phyloP scores from a whole-genome alignment of 176 grass and related monocot species.

The Oryza australiensis region DNA sequence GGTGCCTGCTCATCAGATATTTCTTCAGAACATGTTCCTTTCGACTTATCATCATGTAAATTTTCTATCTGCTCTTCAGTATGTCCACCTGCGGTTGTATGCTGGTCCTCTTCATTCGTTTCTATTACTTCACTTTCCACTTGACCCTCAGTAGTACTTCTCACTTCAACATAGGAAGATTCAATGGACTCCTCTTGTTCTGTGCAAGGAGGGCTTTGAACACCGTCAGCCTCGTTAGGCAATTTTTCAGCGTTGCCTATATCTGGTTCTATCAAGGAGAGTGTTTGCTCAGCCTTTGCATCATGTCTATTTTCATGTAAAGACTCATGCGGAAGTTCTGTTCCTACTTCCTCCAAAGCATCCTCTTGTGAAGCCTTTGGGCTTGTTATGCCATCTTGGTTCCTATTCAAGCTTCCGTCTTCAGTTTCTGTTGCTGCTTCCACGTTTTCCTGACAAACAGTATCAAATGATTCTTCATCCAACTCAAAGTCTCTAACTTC shows the following conservation, averaged over 20 bases:
- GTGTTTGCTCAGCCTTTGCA: constrained; percentile 20
- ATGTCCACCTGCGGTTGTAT: background rate
- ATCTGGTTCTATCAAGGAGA: constrained; percentile 30
- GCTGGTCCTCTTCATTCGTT: constrained; percentile 33
- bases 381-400: constrained; percentile 30
- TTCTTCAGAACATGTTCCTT: constrained; percentile 36
- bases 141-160: constrained; percentile 20
- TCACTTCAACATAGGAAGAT: constrained; percentile 31
- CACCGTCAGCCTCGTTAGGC: background rate
- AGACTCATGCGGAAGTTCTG: constrained; percentile 17
- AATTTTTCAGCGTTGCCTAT: constrained; percentile 7
- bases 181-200: constrained; percentile 37
- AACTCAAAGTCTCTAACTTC: constrained; percentile 30
- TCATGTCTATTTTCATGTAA: constrained; percentile 27
- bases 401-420: constrained; percentile 32
- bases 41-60: constrained; percentile 22
- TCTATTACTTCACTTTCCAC: constrained; percentile 39
- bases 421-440: constrained; percentile 24
- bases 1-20: constrained; percentile 14
- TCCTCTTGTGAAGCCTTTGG: constrained; percentile 37
- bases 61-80: constrained; percentile 23
- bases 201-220: constrained; percentile 11
- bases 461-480: constrained; percentile 19
- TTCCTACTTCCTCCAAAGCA: constrained; percentile 36
- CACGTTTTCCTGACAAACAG: constrained; percentile 34